Base-by-base conservation (phyloP, 495 filamentous ascomycete genomes). In the Neurospora sublineolata region DNA sequence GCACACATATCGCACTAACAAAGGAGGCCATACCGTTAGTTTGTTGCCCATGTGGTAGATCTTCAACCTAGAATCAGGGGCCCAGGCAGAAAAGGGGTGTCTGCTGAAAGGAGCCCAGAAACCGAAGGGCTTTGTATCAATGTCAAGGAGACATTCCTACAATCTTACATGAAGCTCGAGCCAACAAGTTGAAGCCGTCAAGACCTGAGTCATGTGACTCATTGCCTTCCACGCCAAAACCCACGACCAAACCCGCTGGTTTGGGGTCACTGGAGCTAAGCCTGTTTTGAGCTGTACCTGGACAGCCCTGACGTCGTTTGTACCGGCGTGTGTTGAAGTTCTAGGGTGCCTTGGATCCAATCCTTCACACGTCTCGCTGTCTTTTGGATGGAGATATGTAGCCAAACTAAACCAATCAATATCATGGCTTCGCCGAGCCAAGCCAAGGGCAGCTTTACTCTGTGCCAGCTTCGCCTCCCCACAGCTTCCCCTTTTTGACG, bases 401-500 rank as follows among this genome's bases (percentile, higher is more conserved):
- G 30, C 30, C 30, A 27, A 40, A 40, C 14, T 40, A 14, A 12
- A 40, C 11, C 38, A 16, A 6, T 18, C 8, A 44, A 12, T 38
- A 38, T 38, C 37, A 38, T 38, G 37, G 46, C 20, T 58, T 58
- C 20, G 23, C 46, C 20, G 46, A 58, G 46, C 46, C 46, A 58
- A 58, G 46, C 52, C 52, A 58, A 33, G 52, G 69, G 52, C 69
- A 73, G 46, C 70, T 64, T 69, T 37, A 37, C 38, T 27, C 23
- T 69, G 64, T 69, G 68, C 38, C 41, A 68, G 33, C 72, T 73
- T 73, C 39, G 72, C 72, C 72, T 71, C 72, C 46, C 70, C 52
- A 23, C 46, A 58, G 46, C 52, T 60, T 60, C 52, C 52, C 20
- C 52, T 30, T 33, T 33, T 52, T n/a, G 42, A 46, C 42, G n/a